Evolutionary conservation across 2,329 filamentous ascomycete genomes (phyloP).

Genomic region (Nothophoma quercina): DNA sequence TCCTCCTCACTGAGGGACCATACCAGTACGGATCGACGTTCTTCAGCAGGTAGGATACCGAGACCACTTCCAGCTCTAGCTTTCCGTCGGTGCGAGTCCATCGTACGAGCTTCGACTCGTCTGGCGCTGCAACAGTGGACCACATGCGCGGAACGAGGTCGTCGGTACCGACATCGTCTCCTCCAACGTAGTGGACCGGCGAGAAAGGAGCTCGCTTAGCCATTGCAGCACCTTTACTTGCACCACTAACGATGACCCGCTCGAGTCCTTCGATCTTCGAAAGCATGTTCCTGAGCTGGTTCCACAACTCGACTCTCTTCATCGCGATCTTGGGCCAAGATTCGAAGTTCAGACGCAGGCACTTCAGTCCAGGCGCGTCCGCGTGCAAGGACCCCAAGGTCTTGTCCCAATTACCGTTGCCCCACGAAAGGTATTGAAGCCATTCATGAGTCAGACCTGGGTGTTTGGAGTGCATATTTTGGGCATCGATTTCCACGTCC

Average conservation of each 20-base stretch:
- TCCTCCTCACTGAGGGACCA: conserved; percentile 21
- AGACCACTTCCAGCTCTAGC: conserved; percentile 43
- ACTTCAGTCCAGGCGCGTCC: conserved; percentile 43
- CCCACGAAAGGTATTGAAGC: conserved; percentile 46
- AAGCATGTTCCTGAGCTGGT: conserved; percentile 41
- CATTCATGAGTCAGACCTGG: conserved; percentile 42
- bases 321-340: conserved; percentile 44
- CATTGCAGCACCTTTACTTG: conserved; percentile 43
- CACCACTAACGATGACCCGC: conserved; percentile 42
- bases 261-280: conserved; percentile 38
- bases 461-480: conserved; percentile 35
- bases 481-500: conserved; percentile 49
- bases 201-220: conserved; percentile 45
- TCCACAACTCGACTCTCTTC: conserved; percentile 42
- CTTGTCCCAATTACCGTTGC: conserved; percentile 26
- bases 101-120: conserved; percentile 38
- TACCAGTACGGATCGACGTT: conserved; percentile 26
- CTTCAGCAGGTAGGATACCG: conserved; percentile 28
- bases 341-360: conserved; percentile 46
- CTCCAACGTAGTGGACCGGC: conserved; percentile 47
- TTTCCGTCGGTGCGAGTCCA: conserved; percentile 39
- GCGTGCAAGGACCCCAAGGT: conserved; percentile 31
- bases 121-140: conserved; percentile 27
- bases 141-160: conserved; percentile 47
- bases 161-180: conserved; percentile 44